Conservation (phyloP, 441 rosid species). For the Gossypium gossypioides region DNA sequence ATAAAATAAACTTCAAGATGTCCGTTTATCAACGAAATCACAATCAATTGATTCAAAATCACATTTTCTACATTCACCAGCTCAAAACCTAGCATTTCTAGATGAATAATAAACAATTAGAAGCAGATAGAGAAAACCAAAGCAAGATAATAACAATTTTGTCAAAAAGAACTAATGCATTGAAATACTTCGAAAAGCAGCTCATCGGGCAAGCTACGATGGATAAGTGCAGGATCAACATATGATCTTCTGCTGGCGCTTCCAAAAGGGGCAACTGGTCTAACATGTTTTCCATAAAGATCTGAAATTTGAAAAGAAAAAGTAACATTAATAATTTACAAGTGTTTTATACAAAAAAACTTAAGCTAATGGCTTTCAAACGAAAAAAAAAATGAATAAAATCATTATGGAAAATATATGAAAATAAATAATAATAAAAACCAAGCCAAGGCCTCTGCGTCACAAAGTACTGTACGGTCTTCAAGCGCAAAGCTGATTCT, state of each 20-base stretch:
- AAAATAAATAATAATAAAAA: constrained; percentile 18
- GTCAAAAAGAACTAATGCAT: not conserved
- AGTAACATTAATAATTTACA: not conserved
- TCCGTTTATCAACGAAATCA: not conserved
- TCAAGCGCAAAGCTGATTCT: constrained; percentile 70
- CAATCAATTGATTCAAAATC: not conserved
- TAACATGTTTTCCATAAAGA: constrained; percentile 80
- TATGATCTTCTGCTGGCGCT: constrained; percentile 52
- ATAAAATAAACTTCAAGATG: not conserved
- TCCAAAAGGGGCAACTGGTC: constrained; percentile 77
- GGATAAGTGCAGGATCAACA: constrained; percentile 64
- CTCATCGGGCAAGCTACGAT: constrained; percentile 85
- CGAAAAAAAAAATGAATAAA: not conserved
- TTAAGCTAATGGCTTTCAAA: not conserved
- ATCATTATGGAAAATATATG: not conserved
- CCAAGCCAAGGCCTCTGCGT: constrained; percentile 91
- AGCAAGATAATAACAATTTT: not conserved
- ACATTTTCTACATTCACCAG: not conserved
- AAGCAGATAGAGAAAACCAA: not conserved
- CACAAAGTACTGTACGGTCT: constrained; percentile 54
- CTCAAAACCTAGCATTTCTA: not conserved
- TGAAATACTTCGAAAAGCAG: constrained; percentile 74
- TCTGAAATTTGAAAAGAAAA: constrained; percentile 29
- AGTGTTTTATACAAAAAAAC: not conserved
- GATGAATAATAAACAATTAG: not conserved